Evolutionary conservation across 768 basidiomycete species (phyloP), one percentile per base, ranked within the genome.

Genomic region (Boletus sensibilis): DNA sequence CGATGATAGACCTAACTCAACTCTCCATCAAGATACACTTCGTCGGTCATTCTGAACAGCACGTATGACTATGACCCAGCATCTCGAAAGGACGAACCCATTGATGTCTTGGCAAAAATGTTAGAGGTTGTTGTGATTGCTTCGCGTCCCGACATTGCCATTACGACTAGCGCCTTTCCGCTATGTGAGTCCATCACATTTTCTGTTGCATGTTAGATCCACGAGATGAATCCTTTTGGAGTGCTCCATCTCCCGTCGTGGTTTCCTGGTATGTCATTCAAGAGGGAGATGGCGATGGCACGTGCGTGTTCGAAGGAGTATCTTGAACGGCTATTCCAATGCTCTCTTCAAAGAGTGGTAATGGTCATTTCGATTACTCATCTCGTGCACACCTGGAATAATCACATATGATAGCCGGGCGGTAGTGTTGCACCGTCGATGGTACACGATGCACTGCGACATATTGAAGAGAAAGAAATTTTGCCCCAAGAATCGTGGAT

Each of bases 251-350:
- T 61, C 2, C 53, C 60, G 1, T 55, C 58, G 3, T 63, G 62
- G 61, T 20, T 63, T 20, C 62, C 61, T 1, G 53, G 61, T 1
- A 63, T 63, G 61, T 49, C 53, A 8, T 63, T 63, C n/a, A 63
- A 59, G 37, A 49, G 21, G 16, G 23, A 43, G 3, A 40, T 53
- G 48, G 50, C 35, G 2, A n/a, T 13, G 0, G 46, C 62, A 7
- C 43, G 43, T 16, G 27, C 16, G 3, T 12, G 55, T 23, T 27
- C 40, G 3, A 18, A 11, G 23, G 37, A 46, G 5, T 63, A 46
- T 31, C 29, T 64, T 7, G 51, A 63, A 21, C 14, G 20, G 1
- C 53, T 43, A 2, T 63, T 63, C 20, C 25, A 44, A 2, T 16
- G 53, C 14, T 38, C 49, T 14, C 20, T 63, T 27, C 50, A 44